These are phyloP conservation scores for Dendrobium chrysotoxum DNA, from an alignment of 106 monocot genomes.

Conservation along the genomic window DNA sequence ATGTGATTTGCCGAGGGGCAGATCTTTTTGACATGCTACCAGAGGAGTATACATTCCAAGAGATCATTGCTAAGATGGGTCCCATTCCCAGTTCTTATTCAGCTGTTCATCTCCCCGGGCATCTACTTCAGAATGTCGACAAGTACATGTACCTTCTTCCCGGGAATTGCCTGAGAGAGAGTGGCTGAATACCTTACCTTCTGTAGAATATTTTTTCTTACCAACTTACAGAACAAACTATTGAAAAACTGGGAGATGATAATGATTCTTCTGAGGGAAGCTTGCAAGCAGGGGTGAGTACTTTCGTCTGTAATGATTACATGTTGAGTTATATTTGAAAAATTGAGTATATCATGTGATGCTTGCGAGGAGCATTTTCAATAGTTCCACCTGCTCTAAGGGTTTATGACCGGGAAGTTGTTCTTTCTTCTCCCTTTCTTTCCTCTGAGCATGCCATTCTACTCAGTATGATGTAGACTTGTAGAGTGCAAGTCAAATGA, in stretches of 20 bases:
- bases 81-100: constrained; percentile 62
- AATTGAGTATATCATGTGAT: constrained; percentile 7
- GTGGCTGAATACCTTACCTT: constrained; percentile 27
- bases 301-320: constrained; percentile 3
- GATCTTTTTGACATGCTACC: constrained; percentile 95
- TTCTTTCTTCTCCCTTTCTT: background rate
- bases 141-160: constrained; percentile 60
- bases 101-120: constrained; percentile 60
- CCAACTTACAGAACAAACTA: background rate
- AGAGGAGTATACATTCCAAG: constrained; percentile 82
- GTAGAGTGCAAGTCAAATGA: constrained; percentile 29
- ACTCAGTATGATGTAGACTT: constrained; percentile 25
- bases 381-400: constrained; percentile 13
- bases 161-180: constrained; percentile 68
- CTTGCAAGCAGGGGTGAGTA: constrained; percentile 11
- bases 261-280: constrained; percentile 23
- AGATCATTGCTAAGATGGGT: constrained; percentile 76
- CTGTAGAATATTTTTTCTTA: background rate
- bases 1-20: constrained; percentile 67
- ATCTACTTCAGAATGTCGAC: constrained; percentile 51
- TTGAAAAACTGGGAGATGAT: background rate
- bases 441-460: too few relatives aligned
- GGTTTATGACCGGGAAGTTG: constrained; percentile 5
- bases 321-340: background rate
- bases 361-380: constrained; percentile 14